Evolutionary conservation across 768 basidiomycete species (phyloP).

Genomic region (Nidularia pulvinata): DNA sequence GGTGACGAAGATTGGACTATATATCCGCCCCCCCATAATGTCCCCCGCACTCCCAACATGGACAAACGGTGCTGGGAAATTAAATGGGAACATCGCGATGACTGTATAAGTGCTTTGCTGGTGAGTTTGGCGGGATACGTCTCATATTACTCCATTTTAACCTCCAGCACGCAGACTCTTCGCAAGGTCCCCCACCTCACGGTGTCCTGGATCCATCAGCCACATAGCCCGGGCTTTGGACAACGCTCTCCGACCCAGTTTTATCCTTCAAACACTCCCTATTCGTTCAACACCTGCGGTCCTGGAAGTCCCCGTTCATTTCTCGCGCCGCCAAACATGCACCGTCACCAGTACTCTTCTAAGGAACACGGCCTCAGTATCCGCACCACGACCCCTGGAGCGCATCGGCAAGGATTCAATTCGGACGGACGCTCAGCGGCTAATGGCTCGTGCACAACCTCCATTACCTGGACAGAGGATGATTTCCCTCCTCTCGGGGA

Average conservation of each 20-base stretch:
- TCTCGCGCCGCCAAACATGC: neutral
- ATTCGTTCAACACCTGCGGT: constrained; percentile 1
- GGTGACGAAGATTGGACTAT: neutral
- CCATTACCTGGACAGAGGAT: constrained; percentile 25
- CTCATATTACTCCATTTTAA: neutral
- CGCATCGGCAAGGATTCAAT: neutral
- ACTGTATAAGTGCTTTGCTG: constrained; percentile 72
- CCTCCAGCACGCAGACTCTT: constrained; percentile 47
- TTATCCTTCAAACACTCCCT: neutral
- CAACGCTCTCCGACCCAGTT: neutral
- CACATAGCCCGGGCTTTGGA: neutral
- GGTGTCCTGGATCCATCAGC: constrained; percentile 74
- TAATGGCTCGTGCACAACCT: neutral
- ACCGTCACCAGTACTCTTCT: neutral
- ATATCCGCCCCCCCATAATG: constrained; percentile 56
- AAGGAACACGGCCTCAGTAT: neutral
- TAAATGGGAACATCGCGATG: constrained; percentile 78
- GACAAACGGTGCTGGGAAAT: constrained; percentile 68
- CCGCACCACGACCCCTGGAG: no score
- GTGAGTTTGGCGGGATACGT: no score
- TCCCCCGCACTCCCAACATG: constrained; percentile 55
- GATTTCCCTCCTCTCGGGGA: constrained; percentile 33
- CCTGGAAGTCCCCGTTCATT: neutral
- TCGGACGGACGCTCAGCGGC: neutral
- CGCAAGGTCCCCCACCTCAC: constrained; percentile 69